phyloP scores from a whole-genome alignment of 352 stramenopile genomes.

The Phytopythium vexans region DNA sequence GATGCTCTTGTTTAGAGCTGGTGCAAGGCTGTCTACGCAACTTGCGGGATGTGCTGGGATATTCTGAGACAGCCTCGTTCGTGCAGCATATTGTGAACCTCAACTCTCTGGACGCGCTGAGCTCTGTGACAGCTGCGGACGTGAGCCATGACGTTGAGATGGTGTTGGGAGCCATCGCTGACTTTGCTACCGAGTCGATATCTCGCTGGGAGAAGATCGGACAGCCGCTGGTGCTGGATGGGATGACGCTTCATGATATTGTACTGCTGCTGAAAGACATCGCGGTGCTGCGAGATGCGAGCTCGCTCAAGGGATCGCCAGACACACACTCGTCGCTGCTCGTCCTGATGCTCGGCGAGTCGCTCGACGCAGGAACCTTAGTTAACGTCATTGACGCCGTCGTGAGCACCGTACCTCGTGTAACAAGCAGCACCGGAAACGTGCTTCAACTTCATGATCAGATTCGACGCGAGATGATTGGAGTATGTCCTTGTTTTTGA shows the following conservation, averaged over 20 bases:
- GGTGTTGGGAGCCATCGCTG: slow-evolving; percentile 19
- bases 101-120: slow-evolving; percentile 15
- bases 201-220: slow-evolving; percentile 20
- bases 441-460: slow-evolving; percentile 12
- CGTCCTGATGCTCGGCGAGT: slow-evolving; percentile 19
- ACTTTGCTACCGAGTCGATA: slow-evolving; percentile 23
- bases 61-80: slow-evolving; percentile 32
- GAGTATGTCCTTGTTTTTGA: slow-evolving; percentile 25
- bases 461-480: slow-evolving; percentile 36
- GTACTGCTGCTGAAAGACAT: slow-evolving; percentile 49
- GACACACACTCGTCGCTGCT: slow-evolving; percentile 5
- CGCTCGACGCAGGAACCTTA: slow-evolving; percentile 21
- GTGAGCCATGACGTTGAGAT: slow-evolving; percentile 21
- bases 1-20: slow-evolving; percentile 41
- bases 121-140: slow-evolving; percentile 14
- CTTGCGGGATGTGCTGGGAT: slow-evolving; percentile 25
- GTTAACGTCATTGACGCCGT: slow-evolving; percentile 47
- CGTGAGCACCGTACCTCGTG: slow-evolving; percentile 30
- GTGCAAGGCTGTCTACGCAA: slow-evolving; percentile 46
- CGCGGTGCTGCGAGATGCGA: slow-evolving; percentile 26
- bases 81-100: slow-evolving; percentile 26
- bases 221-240: slow-evolving; percentile 26
- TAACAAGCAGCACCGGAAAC: slow-evolving; percentile 9
- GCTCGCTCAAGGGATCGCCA: background rate
- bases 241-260: slow-evolving; percentile 32